phyloP scores from a whole-genome alignment of 148 eudicot genomes.

The Cornus suecica region DNA sequence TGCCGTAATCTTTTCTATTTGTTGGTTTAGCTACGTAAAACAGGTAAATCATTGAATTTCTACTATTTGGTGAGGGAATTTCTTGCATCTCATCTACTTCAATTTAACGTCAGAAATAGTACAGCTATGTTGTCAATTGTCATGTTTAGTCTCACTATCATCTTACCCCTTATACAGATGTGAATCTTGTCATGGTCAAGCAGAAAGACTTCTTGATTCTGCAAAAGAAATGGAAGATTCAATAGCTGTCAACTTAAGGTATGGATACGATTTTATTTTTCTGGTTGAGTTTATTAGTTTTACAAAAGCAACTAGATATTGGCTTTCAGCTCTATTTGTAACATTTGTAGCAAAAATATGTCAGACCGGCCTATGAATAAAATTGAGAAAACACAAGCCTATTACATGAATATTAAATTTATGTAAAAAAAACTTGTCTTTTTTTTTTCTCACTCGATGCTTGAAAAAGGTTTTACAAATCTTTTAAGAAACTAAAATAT shows the following conservation, averaged over 20 bases:
- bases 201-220: constrained; percentile 97
- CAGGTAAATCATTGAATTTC: background rate
- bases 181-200: constrained; percentile 98
- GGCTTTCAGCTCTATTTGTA: background rate
- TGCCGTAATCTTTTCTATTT: background rate
- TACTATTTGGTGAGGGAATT: background rate
- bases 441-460: too few relatives aligned
- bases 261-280: constrained; percentile 13
- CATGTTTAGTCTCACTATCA: constrained; percentile 1
- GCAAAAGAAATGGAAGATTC: constrained; percentile 99
- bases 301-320: background rate
- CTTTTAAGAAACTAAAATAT: too few relatives aligned
- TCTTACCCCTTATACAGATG: constrained; percentile 60
- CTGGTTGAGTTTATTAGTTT: background rate
- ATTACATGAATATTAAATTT: too few relatives aligned
- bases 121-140: background rate
- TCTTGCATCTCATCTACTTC: background rate
- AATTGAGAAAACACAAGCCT: background rate
- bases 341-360: background rate
- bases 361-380: background rate
- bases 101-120: background rate
- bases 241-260: constrained; percentile 95
- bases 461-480: too few relatives aligned
- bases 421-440: too few relatives aligned
- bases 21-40: background rate